Conservation (phyloP, 2,329 filamentous ascomycete species). For the Kalaharituber pfeilii region DNA sequence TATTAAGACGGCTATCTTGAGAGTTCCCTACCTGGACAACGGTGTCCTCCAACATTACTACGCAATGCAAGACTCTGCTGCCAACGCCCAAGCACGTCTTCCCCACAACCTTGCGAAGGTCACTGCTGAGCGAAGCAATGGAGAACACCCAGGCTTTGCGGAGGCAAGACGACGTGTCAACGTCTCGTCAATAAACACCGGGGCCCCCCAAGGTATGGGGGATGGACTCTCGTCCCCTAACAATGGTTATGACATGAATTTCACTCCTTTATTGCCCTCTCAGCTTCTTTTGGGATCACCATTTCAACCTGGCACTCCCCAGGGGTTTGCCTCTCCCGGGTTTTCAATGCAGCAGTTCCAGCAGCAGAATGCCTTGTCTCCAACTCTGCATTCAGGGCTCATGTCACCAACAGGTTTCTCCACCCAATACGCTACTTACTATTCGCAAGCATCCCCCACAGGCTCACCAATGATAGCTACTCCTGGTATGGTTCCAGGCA, state of each 20-base stretch:
- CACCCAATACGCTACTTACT: constrained; percentile 54
- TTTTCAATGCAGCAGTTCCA: constrained; percentile 70
- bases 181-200: constrained; percentile 85
- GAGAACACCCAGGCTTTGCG: constrained; percentile 41
- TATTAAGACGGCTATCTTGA: not conserved
- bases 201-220: constrained; percentile 38
- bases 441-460: constrained; percentile 64
- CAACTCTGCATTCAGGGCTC: constrained; percentile 48
- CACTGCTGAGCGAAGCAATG: constrained; percentile 16
- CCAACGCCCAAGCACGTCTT: constrained; percentile 37
- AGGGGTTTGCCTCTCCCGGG: constrained; percentile 74
- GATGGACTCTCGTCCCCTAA: constrained; percentile 72
- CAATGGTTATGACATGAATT: constrained; percentile 93
- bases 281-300: constrained; percentile 88
- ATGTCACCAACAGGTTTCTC: constrained; percentile 72
- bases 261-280: constrained; percentile 85
- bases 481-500: constrained; percentile 69
- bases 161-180: constrained; percentile 50
- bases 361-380: constrained; percentile 61
- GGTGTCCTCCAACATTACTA: not conserved
- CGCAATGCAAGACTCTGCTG: not conserved
- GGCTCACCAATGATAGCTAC: constrained; percentile 60
- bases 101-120: constrained; percentile 29
- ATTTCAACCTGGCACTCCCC: constrained; percentile 87
- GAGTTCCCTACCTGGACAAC: not conserved